These are phyloP conservation scores for Lachnellula subtilissima DNA, from an alignment of 2,329 filamentous ascomycete species.

Conservation along the genomic window DNA sequence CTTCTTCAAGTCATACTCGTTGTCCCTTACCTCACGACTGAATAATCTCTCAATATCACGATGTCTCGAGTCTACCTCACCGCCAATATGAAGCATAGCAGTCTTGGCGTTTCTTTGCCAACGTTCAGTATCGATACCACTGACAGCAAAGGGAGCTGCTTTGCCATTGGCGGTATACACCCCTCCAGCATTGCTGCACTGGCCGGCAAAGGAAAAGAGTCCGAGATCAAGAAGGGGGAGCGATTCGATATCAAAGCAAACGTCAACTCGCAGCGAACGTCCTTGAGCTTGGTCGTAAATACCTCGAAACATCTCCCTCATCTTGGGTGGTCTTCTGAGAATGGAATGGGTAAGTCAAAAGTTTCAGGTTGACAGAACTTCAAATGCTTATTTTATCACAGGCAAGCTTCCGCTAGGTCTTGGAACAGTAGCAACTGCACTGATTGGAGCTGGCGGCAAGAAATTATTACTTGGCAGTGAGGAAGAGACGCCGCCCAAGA, in stretches of 20 bases:
- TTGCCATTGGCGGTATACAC: constrained; percentile 1
- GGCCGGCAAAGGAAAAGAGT: background rate
- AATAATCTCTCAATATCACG: background rate
- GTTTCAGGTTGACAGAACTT: background rate
- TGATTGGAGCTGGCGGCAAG: background rate
- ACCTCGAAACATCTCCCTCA: constrained; percentile 10
- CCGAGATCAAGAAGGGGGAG: constrained; percentile 6
- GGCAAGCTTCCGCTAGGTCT: background rate
- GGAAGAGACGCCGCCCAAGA: background rate
- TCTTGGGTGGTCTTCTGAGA: constrained; percentile 8
- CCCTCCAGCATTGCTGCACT: constrained; percentile 6
- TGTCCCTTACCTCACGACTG: too few relatives aligned
- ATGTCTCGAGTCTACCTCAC: constrained; percentile 9
- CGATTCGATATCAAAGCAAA: constrained; percentile 11
- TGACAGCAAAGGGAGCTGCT: constrained; percentile 2
- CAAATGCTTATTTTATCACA: background rate
- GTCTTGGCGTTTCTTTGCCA: constrained; percentile 4
- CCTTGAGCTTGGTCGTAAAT: constrained; percentile 2
- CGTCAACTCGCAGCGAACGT: constrained; percentile 1
- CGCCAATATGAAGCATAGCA: constrained; percentile 5
- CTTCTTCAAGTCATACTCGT: too few relatives aligned
- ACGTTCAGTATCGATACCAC: constrained; percentile 2
- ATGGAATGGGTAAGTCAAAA: constrained; percentile 1
- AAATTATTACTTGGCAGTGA: background rate
- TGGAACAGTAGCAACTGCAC: background rate